phyloP scores from a whole-genome alignment of 2,329 filamentous ascomycete genomes.

The Penicillium fuscoglaucum region DNA sequence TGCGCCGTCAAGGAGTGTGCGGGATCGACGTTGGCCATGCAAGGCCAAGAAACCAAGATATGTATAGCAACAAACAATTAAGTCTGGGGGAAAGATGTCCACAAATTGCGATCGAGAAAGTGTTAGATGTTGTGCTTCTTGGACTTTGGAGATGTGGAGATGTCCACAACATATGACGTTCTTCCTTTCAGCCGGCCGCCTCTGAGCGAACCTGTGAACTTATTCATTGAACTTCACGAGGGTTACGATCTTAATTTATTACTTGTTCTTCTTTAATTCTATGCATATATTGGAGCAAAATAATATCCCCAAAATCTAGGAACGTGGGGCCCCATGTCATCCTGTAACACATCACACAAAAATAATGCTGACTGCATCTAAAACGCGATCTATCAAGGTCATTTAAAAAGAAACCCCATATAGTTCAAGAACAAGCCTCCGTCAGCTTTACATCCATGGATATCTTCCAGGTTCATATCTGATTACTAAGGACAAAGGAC shows the following conservation, averaged over 20 bases:
- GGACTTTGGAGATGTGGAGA: slow-evolving; percentile 1
- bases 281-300: not conserved
- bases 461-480: not conserved
- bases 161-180: slow-evolving; percentile 14
- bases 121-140: not conserved
- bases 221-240: not conserved
- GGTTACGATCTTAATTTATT: no score
- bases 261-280: not conserved
- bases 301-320: not conserved
- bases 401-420: not conserved
- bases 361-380: not conserved
- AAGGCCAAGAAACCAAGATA: not conserved
- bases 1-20: slow-evolving; percentile 13
- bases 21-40: slow-evolving; percentile 11
- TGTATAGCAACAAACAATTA: not conserved
- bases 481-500: not conserved
- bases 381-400: not conserved
- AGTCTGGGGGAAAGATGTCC: not conserved
- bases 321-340: not conserved
- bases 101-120: not conserved
- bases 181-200: slow-evolving; percentile 12
- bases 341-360: not conserved
- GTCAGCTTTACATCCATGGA: not conserved
- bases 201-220: not conserved
- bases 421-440: not conserved